These are phyloP conservation scores for Penicillium brevicompactum DNA, from an alignment of 2,329 filamentous ascomycete genomes.

Conservation along the genomic window DNA sequence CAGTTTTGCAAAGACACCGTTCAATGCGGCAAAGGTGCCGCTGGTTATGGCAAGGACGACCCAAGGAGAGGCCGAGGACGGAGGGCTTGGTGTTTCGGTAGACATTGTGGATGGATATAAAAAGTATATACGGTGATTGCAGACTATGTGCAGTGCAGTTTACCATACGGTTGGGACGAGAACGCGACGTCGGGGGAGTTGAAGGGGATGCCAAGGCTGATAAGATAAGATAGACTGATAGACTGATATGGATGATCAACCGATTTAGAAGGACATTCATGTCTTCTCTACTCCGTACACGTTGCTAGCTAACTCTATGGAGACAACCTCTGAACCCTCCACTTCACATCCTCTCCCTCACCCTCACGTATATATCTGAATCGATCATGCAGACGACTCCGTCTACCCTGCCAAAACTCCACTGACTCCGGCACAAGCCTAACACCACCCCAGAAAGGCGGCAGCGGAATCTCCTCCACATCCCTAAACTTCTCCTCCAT, in stretches of 20 bases:
- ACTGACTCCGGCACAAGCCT: slow-evolving; percentile 81
- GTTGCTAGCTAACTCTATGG: slow-evolving; percentile 28
- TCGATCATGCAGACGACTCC: slow-evolving; percentile 88
- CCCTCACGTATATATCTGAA: slow-evolving; percentile 79
- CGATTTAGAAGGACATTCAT: background rate
- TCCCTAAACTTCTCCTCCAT: slow-evolving; percentile 75
- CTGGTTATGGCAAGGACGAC: slow-evolving; percentile 62
- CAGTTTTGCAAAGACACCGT: slow-evolving; percentile 69
- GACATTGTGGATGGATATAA: background rate
- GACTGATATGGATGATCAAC: slow-evolving; percentile 12
- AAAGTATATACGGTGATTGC: background rate
- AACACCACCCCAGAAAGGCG: slow-evolving; percentile 92
- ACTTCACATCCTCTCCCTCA: slow-evolving; percentile 48
- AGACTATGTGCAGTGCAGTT: slow-evolving; percentile 6
- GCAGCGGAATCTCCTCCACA: slow-evolving; percentile 79
- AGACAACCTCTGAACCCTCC: slow-evolving; percentile 44
- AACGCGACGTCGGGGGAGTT: background rate
- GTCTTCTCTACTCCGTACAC: too few relatives aligned
- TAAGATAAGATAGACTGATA: slow-evolving; percentile 12
- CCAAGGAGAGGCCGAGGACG: slow-evolving; percentile 38
- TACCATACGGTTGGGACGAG: background rate
- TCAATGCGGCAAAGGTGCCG: slow-evolving; percentile 64
- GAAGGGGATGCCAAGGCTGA: slow-evolving; percentile 17
- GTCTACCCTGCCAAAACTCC: slow-evolving; percentile 95
- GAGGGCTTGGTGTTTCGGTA: slow-evolving; percentile 1